phyloP scores from a whole-genome alignment of 1,284 basidiomycete genomes.

The Coniferiporia weirii region DNA sequence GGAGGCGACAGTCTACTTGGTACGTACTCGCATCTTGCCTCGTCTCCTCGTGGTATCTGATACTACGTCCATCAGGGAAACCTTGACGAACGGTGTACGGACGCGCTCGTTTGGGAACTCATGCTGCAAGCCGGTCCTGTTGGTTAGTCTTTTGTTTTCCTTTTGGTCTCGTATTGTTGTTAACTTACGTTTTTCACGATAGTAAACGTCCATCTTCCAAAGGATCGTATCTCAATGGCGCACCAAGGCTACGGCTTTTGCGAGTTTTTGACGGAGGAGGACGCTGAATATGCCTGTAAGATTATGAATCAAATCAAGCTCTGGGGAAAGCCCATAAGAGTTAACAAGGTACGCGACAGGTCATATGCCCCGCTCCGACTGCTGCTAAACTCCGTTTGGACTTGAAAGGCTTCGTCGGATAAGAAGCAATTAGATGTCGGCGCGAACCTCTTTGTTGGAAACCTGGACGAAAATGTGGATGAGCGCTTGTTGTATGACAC shows the following conservation, averaged over 20 bases:
- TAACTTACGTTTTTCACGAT: background rate
- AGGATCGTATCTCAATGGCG: slow-evolving; percentile 95
- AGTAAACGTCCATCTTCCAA: slow-evolving; percentile 99
- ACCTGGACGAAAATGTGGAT: slow-evolving; percentile 90
- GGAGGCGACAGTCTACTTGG: slow-evolving; percentile 92
- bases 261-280: slow-evolving; percentile 96
- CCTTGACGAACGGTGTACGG: slow-evolving; percentile 90
- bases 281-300: slow-evolving; percentile 98
- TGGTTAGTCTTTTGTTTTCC: slow-evolving; percentile 48
- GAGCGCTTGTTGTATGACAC: slow-evolving; percentile 92
- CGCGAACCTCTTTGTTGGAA: slow-evolving; percentile 95
- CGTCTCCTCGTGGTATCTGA: background rate
- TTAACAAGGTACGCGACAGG: slow-evolving; percentile 47
- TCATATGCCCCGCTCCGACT: too few relatives aligned
- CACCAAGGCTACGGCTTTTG: slow-evolving; percentile 99
- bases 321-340: slow-evolving; percentile 96
- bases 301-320: slow-evolving; percentile 99
- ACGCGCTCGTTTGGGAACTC: slow-evolving; percentile 95
- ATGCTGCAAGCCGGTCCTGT: slow-evolving; percentile 99
- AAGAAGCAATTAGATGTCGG: slow-evolving; percentile 98
- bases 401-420: slow-evolving; percentile 86
- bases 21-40: slow-evolving; percentile 26
- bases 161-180: slow-evolving; percentile 7
- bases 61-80: slow-evolving; percentile 64
- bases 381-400: too few relatives aligned